These are phyloP conservation scores for Sphaerulina musiva DNA, from an alignment of 2,329 filamentous ascomycete species.

Conservation along the genomic window DNA sequence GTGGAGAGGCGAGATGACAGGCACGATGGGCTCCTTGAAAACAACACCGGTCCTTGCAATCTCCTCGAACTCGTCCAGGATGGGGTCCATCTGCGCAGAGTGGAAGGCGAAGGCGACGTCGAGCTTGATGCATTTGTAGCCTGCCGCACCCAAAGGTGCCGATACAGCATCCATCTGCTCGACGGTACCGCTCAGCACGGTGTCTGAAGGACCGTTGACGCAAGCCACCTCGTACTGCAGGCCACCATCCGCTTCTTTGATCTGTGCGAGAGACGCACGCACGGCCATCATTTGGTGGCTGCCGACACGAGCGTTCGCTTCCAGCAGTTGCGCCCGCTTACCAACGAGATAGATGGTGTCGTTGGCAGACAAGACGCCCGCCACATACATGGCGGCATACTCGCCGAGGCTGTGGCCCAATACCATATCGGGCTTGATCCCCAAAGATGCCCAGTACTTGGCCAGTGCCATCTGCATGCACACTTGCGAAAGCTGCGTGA, in stretches of 20 bases:
- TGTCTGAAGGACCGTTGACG: constrained; percentile 24
- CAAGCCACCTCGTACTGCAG: constrained; percentile 23
- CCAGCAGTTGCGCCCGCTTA: constrained; percentile 30
- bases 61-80: constrained; percentile 23
- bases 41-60: not conserved
- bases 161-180: constrained; percentile 13
- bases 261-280: constrained; percentile 12
- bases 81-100: constrained; percentile 28
- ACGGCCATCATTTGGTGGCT: constrained; percentile 27
- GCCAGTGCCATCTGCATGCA: constrained; percentile 40
- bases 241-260: constrained; percentile 4
- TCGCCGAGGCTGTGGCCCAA: constrained; percentile 36
- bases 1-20: constrained; percentile 26
- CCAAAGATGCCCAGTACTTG: constrained; percentile 26
- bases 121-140: constrained; percentile 15
- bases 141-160: constrained; percentile 5
- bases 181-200: constrained; percentile 23
- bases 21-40: constrained; percentile 11
- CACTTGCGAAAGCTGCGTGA: constrained; percentile 38
- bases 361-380: constrained; percentile 35
- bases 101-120: constrained; percentile 27
- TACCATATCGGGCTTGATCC: constrained; percentile 26
- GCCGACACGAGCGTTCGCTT: constrained; percentile 22
- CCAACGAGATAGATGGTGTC: constrained; percentile 35
- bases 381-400: constrained; percentile 35